Evolutionary conservation across 148 eudicot species (phyloP).

Genomic region (Persicaria tinctoria): DNA sequence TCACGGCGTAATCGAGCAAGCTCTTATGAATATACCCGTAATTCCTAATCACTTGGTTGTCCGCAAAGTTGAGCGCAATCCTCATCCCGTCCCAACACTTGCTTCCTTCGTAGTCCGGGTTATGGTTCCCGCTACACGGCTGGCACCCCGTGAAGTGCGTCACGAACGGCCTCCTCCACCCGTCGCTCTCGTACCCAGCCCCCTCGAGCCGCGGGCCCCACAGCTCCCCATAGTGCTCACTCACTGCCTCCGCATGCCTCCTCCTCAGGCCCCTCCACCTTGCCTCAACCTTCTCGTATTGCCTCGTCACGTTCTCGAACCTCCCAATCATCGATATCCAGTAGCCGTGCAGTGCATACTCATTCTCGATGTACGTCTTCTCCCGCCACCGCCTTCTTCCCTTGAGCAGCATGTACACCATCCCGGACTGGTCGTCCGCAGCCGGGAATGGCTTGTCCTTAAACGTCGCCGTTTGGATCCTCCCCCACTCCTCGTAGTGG

Average conservation of each 20-base stretch:
- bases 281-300: conserved; percentile 26
- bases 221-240: neutral
- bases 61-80: conserved; percentile 73
- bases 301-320: conserved; percentile 52
- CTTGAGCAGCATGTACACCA: conserved; percentile 52
- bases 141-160: conserved; percentile 82
- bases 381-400: conserved; percentile 37
- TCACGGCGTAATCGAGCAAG: conserved; percentile 10
- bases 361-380: conserved; percentile 60
- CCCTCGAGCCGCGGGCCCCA: neutral
- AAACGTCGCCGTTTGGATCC: conserved; percentile 38
- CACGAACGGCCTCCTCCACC: conserved; percentile 40
- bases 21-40: conserved; percentile 71
- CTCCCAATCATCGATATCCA: conserved; percentile 58
- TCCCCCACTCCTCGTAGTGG: conserved; percentile 54
- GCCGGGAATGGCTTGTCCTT: conserved; percentile 55
- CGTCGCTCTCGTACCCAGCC: conserved; percentile 8
- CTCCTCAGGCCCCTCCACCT: conserved; percentile 1
- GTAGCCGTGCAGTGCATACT: conserved; percentile 59
- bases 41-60: conserved; percentile 71
- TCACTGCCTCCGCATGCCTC: neutral
- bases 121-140: conserved; percentile 39
- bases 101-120: conserved; percentile 11
- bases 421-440: conserved; percentile 76
- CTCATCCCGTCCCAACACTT: conserved; percentile 60